Evolutionary conservation across 2,329 filamentous ascomycete genomes (phyloP), one percentile per base, ranked within the genome.

Genomic region (Claviceps maximensis): DNA sequence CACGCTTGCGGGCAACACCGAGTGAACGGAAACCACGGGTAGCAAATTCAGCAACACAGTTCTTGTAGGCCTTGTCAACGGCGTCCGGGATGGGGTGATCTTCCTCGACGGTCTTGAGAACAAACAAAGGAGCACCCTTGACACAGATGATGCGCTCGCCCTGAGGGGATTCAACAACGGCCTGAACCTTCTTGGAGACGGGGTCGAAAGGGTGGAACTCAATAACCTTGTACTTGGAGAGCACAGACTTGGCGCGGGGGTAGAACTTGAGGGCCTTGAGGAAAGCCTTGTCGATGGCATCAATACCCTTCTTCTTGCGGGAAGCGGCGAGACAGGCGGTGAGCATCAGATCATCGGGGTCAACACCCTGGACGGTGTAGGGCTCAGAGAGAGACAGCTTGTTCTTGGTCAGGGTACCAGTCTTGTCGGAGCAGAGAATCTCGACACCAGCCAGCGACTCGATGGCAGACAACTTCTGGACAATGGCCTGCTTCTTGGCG

Each of bases 211-310:
- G 89, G 69, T 82, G 79, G 76, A 94, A 95, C 46, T 90, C 81
- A 60, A 91, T 72, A 55, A 90, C 85, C 71, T 84, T 86, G 79
- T 91, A 94, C 74, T 88, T 87, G 72, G 80, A 80, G 52, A 95
- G 80, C 52, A 86, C 83, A 57, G 74, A 70, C 78, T 93, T 94
- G 71, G 87, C 88, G 58, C 81, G 80, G 57, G 89, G 89, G 69
- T 94, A 95, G 74, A 77, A 84, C 66, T 81, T 81, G 58, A 95
- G 82, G 23, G 86, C 80, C 76, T 93, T 94, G 61, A 95, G 78
- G 77, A 95, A 95, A 66, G 88, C 89, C 78, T 91, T 93, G 79
- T 95, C 89, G 62, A 95, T 95, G 60, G 89, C 87, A 67, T 95
- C 89, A 58, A 95, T 90, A 75, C 88, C 89, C 78, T 94, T 94